phyloP scores from a whole-genome alignment of 345 rosid genomes.

The Eucalyptus shirleyi region DNA sequence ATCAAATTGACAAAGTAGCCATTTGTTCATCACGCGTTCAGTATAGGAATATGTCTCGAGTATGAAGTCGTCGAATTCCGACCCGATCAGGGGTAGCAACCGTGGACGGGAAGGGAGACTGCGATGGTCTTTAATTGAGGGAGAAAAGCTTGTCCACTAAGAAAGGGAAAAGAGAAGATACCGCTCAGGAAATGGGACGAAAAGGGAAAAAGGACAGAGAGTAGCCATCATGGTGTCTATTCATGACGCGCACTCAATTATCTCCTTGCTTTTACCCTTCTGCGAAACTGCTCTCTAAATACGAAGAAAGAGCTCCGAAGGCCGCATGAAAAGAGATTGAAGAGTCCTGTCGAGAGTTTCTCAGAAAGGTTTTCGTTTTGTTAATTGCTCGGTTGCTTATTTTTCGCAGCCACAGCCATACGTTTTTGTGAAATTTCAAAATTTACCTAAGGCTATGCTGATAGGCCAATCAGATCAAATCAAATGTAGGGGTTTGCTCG shows the following conservation, averaged over 20 bases:
- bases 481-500: not conserved
- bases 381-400: not conserved
- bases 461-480: not conserved
- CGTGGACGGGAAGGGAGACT: not conserved
- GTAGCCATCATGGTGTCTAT: not conserved
- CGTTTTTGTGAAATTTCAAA: not conserved
- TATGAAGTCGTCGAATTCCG: not conserved
- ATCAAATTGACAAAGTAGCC: not conserved
- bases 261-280: no score
- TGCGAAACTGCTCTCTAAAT: not conserved
- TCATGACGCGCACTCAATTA: not conserved
- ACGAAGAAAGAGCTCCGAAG: not conserved
- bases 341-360: not conserved
- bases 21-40: not conserved
- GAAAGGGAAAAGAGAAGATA: not conserved
- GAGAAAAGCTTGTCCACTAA: not conserved
- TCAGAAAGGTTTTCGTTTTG: not conserved
- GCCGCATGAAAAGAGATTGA: not conserved
- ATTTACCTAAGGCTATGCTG: not conserved
- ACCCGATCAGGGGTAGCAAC: not conserved
- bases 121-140: not conserved
- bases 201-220: not conserved
- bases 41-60: not conserved
- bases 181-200: not conserved
- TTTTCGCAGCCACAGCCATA: rapidly evolving